A percentile compares a stretch with the other conserved stretches of the same genome.
phyloP scores from a whole-genome alignment of 2,329 filamentous ascomycete genomes.

The Colletotrichum shisoi region DNA sequence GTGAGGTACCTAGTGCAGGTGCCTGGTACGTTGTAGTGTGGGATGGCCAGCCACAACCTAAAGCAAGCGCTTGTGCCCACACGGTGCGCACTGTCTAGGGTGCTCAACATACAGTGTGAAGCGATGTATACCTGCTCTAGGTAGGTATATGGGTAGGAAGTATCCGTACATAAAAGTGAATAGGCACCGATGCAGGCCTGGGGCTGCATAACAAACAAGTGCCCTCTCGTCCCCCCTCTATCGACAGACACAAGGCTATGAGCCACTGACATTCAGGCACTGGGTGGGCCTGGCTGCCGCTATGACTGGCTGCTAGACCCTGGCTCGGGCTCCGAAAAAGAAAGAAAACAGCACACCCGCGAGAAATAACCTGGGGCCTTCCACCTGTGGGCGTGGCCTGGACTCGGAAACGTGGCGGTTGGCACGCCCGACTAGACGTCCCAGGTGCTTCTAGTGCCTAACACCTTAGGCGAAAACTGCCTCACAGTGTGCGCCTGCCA shows the following conservation, averaged over 20 bases:
- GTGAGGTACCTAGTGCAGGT: too few species aligned
- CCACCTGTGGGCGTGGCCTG: constrained; percentile 13
- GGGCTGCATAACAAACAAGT: constrained; percentile 34
- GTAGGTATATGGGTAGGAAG: neutral
- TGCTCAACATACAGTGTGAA: neutral
- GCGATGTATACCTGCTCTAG: neutral
- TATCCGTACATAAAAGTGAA: neutral
- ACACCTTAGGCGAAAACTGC: constrained; percentile 24
- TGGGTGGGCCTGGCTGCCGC: constrained; percentile 25
- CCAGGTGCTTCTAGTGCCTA: constrained; percentile 10
- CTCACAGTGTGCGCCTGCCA: constrained; percentile 28
- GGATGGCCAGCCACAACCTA: constrained; percentile 16
- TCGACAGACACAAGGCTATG: constrained; percentile 13
- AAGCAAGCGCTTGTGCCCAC: neutral
- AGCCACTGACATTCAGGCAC: constrained; percentile 29
- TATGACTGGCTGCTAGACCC: constrained; percentile 31
- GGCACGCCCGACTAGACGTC: constrained; percentile 29
- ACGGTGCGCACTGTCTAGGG: neutral
- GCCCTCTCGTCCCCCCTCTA: neutral
- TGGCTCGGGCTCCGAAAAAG: neutral
- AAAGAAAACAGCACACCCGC: constrained; percentile 6
- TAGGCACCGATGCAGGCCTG: constrained; percentile 28
- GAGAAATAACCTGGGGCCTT: constrained; percentile 34
- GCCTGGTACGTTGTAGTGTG: constrained; percentile 5
- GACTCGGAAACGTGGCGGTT: constrained; percentile 39